These are phyloP conservation scores for Skeletonema marinoi DNA, from an alignment of 108 stramenopile genomes.

Conservation along the genomic window DNA sequence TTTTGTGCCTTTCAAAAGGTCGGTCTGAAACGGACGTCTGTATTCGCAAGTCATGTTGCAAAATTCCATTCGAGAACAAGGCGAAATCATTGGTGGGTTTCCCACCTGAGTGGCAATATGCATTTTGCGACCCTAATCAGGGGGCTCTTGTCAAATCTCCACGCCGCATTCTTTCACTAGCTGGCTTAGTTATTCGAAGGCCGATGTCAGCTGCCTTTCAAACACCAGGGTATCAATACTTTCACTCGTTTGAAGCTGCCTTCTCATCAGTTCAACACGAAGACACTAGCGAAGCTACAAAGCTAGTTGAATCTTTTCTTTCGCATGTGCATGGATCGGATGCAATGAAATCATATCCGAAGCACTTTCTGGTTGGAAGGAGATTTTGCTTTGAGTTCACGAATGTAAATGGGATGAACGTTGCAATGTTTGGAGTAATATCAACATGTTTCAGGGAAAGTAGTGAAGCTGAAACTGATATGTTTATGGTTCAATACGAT, in stretches of 20 bases:
- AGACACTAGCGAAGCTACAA: slow-evolving; percentile 1
- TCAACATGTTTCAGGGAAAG: slow-evolving; percentile 18
- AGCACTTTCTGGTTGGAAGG: slow-evolving; percentile 38
- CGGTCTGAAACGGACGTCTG: neutral
- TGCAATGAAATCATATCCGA: slow-evolving; percentile 10
- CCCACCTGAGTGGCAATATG: slow-evolving; percentile 36
- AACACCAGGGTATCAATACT: neutral
- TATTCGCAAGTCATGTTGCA: slow-evolving; percentile 37
- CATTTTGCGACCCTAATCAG: slow-evolving; percentile 39
- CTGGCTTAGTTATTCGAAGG: slow-evolving; percentile 30
- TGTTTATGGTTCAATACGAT: slow-evolving; percentile 39
- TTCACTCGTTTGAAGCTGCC: slow-evolving; percentile 27
- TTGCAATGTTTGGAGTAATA: slow-evolving; percentile 31
- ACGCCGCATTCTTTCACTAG: slow-evolving; percentile 7
- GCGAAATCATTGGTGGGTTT: slow-evolving; percentile 31
- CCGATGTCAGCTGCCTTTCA: neutral
- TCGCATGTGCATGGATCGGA: slow-evolving; percentile 12
- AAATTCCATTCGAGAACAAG: slow-evolving; percentile 37
- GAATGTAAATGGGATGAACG: neutral
- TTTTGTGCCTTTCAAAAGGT: slow-evolving; percentile 4
- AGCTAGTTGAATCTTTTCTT: slow-evolving; percentile 21
- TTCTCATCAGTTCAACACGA: slow-evolving; percentile 15
- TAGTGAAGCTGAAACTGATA: neutral
- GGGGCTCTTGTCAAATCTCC: slow-evolving; percentile 1
- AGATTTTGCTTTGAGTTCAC: slow-evolving; percentile 24